Evolutionary conservation across 768 basidiomycete genomes (phyloP).

Genomic region (Lactarius deliciosus): DNA sequence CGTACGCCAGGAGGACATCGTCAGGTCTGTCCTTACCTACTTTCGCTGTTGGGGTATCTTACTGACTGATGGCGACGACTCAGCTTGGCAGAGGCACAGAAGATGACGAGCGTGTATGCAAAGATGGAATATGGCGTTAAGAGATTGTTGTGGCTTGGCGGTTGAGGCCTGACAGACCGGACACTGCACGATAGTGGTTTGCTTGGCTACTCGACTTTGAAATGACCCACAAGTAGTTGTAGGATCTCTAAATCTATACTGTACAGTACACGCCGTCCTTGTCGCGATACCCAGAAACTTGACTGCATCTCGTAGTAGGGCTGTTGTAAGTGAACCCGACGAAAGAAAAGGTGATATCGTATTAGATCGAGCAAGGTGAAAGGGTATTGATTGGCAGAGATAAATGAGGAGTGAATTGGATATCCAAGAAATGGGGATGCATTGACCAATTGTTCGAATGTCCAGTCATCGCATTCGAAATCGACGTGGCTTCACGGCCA

Average conservation of each 20-base stretch:
- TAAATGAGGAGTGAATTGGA: constrained; percentile 11
- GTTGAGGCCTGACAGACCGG: no score
- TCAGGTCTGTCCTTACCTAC: constrained; percentile 54
- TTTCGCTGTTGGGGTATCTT: not conserved
- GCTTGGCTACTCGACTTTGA: not conserved
- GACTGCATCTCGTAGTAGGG: constrained; percentile 1
- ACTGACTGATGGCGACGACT: constrained; percentile 15
- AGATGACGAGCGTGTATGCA: constrained; percentile 81
- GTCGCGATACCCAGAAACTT: not conserved
- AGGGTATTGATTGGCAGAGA: constrained; percentile 1
- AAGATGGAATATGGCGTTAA: constrained; percentile 96
- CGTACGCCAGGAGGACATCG: constrained; percentile 68
- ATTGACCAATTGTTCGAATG: not conserved
- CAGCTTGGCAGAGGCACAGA: constrained; percentile 80
- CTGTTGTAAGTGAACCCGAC: not conserved
- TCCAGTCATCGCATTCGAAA: not conserved
- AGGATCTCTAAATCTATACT: constrained; percentile 11
- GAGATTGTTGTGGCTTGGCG: constrained; percentile 83
- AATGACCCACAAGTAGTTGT: not conserved
- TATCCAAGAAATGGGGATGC: not conserved
- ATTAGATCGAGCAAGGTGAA: constrained; percentile 19
- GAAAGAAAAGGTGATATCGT: not conserved
- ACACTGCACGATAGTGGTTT: not conserved
- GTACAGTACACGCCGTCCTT: constrained; percentile 11
- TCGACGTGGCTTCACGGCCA: not conserved